Percentiles rank a stretch among this genome's conserved stretches.
Evolutionary conservation across 768 basidiomycete species (phyloP).

Genomic region (Leucocoprinus leucothites): DNA sequence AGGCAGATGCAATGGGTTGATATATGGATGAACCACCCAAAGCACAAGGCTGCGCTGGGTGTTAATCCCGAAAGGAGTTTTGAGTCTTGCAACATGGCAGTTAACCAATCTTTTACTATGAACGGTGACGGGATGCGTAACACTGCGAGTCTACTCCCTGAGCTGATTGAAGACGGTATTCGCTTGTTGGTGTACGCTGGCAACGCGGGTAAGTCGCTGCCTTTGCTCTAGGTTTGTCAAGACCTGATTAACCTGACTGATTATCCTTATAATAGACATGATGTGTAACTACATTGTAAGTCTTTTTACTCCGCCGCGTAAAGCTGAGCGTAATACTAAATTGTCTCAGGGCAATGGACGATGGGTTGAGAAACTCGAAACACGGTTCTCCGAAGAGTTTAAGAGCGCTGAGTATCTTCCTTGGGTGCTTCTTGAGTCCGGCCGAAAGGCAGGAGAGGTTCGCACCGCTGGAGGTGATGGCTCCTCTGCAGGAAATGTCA

Average conservation of each 20-base stretch:
- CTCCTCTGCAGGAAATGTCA: slow-evolving; percentile 74
- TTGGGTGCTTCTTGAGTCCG: slow-evolving; percentile 53
- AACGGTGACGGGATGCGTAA: slow-evolving; percentile 90
- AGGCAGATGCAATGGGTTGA: slow-evolving; percentile 85
- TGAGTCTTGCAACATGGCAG: slow-evolving; percentile 70
- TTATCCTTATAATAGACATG: slow-evolving; percentile 47
- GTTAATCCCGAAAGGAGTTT: slow-evolving; percentile 61
- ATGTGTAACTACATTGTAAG: slow-evolving; percentile 84
- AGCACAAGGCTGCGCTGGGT: slow-evolving; percentile 77
- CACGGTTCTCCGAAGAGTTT: slow-evolving; percentile 63
- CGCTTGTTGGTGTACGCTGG: slow-evolving; percentile 88
- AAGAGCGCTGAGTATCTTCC: slow-evolving; percentile 40
- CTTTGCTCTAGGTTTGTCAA: not conserved
- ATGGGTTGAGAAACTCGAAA: slow-evolving; percentile 68
- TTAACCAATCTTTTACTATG: slow-evolving; percentile 76
- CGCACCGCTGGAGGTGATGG: slow-evolving; percentile 65
- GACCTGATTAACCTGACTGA: not conserved
- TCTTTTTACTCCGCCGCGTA: not conserved
- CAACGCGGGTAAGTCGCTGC: slow-evolving; percentile 56
- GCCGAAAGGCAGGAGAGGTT: slow-evolving; percentile 62
- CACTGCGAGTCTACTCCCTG: slow-evolving; percentile 72
- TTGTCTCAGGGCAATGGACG: slow-evolving; percentile 64
- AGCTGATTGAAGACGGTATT: slow-evolving; percentile 79
- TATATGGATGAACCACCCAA: slow-evolving; percentile 77
- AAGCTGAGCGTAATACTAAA: not conserved